Base-by-base conservation (phyloP, 495 filamentous ascomycete species). In the Penicillium steckii region DNA sequence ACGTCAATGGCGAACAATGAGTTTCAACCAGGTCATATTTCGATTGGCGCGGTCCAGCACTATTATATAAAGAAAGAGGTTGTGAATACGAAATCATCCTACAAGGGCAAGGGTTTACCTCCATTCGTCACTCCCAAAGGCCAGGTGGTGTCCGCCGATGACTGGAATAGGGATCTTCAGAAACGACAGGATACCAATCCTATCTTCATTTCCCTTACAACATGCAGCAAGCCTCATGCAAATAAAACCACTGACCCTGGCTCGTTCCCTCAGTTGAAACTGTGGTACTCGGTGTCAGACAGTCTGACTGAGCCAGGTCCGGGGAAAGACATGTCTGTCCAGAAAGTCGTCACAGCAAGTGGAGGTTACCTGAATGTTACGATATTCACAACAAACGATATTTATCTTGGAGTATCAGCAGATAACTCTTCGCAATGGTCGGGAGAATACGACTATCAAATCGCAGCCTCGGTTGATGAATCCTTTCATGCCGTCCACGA, bases 381-480 rank as follows among this genome's bases (percentile, higher is more conserved):
- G 10, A n/a, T 69, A 12, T 43, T 55, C 8, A 73, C 81, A 2
- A 74, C 75, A 3, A 71, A 70, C 9, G 81, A 88, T 60, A 74
- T 96, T 15, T 96, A 85, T 61, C 78, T 97, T 29, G 84, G 83
- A 2, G 76, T 99, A 1, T 74, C 76, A 23, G 91, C 90, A 3
- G 85, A 87, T 0, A 74, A 81, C 18, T 68, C 82, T 4, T 75
- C 82, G 1, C 57, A 66, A 6, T 89, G 81, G 53, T 65, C 66
- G 0, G 85, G 84, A 8, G 66, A 61, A 2, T 97, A 88, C 67
- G 86, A 82, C 51, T 92, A 90, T 60, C 74, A 93, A 57, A 70
- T 99, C 4, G 88, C 89, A 2, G 85, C 83, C n/a, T 97, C 94
- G 6, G 86, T 85, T 32, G 87, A 95, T 55, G 78, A 59, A 0